phyloP scores from a whole-genome alignment of 2,329 filamentous ascomycete genomes.

The Xylaria polymorpha region DNA sequence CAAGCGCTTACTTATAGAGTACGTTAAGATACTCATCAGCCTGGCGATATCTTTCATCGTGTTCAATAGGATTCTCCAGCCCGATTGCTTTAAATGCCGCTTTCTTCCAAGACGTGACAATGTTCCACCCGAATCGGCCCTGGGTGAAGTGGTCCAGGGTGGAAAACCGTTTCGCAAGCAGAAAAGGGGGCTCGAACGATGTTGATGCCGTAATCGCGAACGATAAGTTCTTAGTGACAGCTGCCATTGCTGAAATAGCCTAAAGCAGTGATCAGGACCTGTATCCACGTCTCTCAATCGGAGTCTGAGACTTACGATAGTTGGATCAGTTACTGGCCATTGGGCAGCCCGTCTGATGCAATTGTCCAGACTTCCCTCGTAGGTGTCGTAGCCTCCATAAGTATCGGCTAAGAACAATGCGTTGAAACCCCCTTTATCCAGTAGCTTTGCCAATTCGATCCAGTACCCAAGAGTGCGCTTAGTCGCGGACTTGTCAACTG shows the following conservation, averaged over 20 bases:
- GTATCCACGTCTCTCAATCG: not conserved
- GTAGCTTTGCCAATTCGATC: slow-evolving; percentile 70
- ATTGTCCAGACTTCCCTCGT: slow-evolving; percentile 68
- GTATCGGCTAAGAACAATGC: slow-evolving; percentile 75
- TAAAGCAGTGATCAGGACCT: slow-evolving; percentile 42
- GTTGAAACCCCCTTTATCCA: slow-evolving; percentile 72
- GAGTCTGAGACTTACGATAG: slow-evolving; percentile 60
- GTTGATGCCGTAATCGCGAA: slow-evolving; percentile 74
- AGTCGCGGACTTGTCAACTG: slow-evolving; percentile 68
- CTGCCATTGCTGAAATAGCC: slow-evolving; percentile 74
- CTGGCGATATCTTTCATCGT: slow-evolving; percentile 70
- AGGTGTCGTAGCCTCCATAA: slow-evolving; percentile 72
- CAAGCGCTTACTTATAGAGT: slow-evolving; percentile 66
- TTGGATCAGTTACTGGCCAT: slow-evolving; percentile 73
- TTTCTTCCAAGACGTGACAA: slow-evolving; percentile 67
- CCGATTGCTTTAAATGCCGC: slow-evolving; percentile 72
- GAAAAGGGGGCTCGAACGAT: slow-evolving; percentile 70
- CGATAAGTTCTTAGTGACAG: slow-evolving; percentile 71
- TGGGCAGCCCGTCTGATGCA: slow-evolving; percentile 72
- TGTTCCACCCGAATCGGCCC: slow-evolving; percentile 73
- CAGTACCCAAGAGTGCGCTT: slow-evolving; percentile 72
- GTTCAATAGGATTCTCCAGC: slow-evolving; percentile 66
- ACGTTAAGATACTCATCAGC: slow-evolving; percentile 72
- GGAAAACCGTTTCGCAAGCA: slow-evolving; percentile 71
- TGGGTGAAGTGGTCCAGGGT: slow-evolving; percentile 71